phyloP scores from a whole-genome alignment of 129 eudicot species.

The Smallanthus sonchifolius region DNA sequence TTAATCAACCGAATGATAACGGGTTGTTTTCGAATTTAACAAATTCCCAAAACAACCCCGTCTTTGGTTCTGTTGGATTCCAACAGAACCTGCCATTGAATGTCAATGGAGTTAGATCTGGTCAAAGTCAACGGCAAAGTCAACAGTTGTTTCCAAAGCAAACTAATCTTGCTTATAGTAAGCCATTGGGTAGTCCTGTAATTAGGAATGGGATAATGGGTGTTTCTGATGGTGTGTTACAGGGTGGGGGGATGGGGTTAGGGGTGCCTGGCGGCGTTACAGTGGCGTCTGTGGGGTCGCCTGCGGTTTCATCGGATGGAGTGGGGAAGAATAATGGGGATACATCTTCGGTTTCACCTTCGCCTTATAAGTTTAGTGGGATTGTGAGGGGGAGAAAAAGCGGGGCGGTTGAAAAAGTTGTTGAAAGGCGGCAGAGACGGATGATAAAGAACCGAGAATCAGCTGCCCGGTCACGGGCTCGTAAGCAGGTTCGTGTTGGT shows the following conservation, averaged over 20 bases:
- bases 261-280: conserved; percentile 51
- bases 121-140: conserved; percentile 37
- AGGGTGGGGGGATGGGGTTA: conserved; percentile 49
- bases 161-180: conserved; percentile 41
- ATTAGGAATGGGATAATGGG: conserved; percentile 62
- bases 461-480: conserved; percentile 96
- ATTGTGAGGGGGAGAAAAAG: conserved; percentile 61
- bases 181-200: conserved; percentile 53
- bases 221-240: conserved; percentile 40
- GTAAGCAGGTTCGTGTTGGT: conserved; percentile 68
- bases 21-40: conserved; percentile 50
- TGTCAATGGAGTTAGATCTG: conserved; percentile 60
- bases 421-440: conserved; percentile 89
- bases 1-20: conserved; percentile 34
- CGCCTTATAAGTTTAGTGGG: conserved; percentile 76
- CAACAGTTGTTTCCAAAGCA: conserved; percentile 72
- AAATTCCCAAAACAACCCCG: conserved; percentile 37
- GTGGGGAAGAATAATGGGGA: conserved; percentile 77
- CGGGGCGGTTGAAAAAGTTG: conserved; percentile 70
- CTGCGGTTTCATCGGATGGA: conserved; percentile 81
- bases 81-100: conserved; percentile 66
- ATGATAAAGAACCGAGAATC: conserved; percentile 96
- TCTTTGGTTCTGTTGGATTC: conserved; percentile 40
- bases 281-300: conserved; percentile 60
- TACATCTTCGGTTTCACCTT: conserved; percentile 83